Evolutionary conservation across 805 yeast genomes (phyloP).

Genomic region (Spathaspora passalidarum): DNA sequence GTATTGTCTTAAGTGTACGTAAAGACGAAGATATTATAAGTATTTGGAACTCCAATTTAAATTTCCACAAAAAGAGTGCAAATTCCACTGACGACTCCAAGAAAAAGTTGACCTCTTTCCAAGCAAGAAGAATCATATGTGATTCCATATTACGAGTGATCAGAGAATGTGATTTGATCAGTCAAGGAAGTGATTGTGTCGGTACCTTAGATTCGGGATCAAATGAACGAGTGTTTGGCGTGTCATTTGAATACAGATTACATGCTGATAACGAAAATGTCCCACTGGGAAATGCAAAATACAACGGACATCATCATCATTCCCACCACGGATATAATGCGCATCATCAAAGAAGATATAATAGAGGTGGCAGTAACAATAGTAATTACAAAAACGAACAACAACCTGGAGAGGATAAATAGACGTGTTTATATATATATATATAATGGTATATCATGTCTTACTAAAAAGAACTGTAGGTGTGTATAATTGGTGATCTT

Average conservation of each 20-base stretch:
- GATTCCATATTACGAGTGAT: conserved; percentile 45
- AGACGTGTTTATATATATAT: not conserved
- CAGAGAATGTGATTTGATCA: conserved; percentile 46
- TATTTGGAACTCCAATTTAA: conserved; percentile 58
- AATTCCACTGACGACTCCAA: conserved; percentile 16
- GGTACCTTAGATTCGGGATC: conserved; percentile 31
- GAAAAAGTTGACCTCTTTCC: conserved; percentile 36
- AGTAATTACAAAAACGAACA: not conserved
- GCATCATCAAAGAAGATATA: conserved; percentile 1
- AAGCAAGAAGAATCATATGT: conserved; percentile 44
- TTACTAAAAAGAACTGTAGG: not conserved
- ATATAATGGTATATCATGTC: not conserved
- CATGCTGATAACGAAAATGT: conserved; percentile 33
- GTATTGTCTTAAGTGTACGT: conserved; percentile 57
- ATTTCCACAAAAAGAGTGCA: conserved; percentile 26
- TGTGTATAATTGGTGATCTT: no score
- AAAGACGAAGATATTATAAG: conserved; percentile 57
- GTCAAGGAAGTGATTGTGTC: conserved; percentile 33
- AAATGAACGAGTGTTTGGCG: conserved; percentile 43
- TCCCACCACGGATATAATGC: not conserved
- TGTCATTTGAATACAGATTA: conserved; percentile 44
- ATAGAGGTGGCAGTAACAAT: not conserved
- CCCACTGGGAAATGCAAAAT: not conserved
- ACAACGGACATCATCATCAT: conserved; percentile 1
- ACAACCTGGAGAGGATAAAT: not conserved